Evolutionary conservation across 2,329 filamentous ascomycete genomes (phyloP).

Genomic region (Pleoardoris graminearum): DNA sequence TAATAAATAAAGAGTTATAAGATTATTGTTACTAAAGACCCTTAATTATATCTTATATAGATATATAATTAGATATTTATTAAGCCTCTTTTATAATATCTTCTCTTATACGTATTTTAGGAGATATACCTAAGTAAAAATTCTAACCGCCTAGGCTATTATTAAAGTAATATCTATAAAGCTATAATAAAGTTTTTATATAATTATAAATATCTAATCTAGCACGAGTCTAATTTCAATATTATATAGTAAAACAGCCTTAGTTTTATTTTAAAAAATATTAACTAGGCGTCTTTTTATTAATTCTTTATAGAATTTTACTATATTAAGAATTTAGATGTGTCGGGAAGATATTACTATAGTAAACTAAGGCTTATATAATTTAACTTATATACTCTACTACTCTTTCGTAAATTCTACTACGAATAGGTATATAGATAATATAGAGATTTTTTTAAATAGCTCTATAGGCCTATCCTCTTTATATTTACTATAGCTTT

Average conservation of each 20-base stretch:
- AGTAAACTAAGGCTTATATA: conserved; percentile 51
- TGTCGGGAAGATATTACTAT: conserved; percentile 46
- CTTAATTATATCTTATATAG: conserved; percentile 25
- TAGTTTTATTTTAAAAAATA: conserved; percentile 24
- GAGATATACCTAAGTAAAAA: conserved; percentile 6
- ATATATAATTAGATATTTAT: conserved; percentile 23
- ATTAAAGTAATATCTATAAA: conserved; percentile 13
- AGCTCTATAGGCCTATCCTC: conserved; percentile 22
- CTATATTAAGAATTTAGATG: neutral
- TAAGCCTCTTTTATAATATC: conserved; percentile 26
- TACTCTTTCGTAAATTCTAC: conserved; percentile 31
- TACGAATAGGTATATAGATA: conserved; percentile 29
- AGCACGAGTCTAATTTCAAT: conserved; percentile 45
- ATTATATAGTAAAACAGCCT: conserved; percentile 32
- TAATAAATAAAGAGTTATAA: conserved; percentile 22
- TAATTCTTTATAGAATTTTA: conserved; percentile 9
- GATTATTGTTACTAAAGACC: conserved; percentile 24
- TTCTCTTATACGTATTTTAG: conserved; percentile 24
- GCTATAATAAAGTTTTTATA: conserved; percentile 44
- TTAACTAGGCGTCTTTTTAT: conserved; percentile 27
- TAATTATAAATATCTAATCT: conserved; percentile 49
- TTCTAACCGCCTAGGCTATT: conserved; percentile 7
- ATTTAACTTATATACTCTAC: conserved; percentile 50
- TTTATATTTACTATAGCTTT: conserved; percentile 25
- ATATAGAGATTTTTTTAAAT: conserved; percentile 39